Evolutionary conservation across 768 basidiomycete genomes (phyloP).

Genomic region (Pholiota molesta): DNA sequence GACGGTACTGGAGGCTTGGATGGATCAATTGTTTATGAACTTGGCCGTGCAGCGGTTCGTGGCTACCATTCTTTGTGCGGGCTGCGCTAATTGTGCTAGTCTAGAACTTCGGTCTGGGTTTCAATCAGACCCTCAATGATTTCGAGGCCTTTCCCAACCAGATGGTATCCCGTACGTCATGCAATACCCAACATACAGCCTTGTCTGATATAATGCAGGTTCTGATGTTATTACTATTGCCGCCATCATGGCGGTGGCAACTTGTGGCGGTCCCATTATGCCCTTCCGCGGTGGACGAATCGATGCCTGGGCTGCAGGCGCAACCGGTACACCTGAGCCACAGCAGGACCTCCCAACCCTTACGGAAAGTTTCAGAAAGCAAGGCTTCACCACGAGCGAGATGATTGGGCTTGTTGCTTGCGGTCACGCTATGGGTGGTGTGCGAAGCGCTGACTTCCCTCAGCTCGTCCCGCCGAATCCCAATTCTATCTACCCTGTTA

Average conservation of each 20-base stretch:
- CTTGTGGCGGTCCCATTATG: conserved; percentile 60
- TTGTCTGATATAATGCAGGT: conserved; percentile 28
- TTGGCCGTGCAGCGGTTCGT: conserved; percentile 42
- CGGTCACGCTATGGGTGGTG: conserved; percentile 54
- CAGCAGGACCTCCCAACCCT: conserved; percentile 42
- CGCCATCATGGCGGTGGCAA: conserved; percentile 50
- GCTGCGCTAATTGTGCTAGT: neutral
- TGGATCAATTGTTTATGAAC: conserved; percentile 51
- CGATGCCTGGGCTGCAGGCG: conserved; percentile 23
- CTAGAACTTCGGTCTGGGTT: conserved; percentile 52
- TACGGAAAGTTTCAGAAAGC: conserved; percentile 40
- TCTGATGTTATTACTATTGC: conserved; percentile 58
- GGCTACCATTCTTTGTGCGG: neutral
- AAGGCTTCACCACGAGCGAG: conserved; percentile 46
- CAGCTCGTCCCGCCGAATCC: conserved; percentile 39
- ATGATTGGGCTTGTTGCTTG: conserved; percentile 56
- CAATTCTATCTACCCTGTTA: conserved; percentile 29
- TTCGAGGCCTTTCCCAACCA: conserved; percentile 45
- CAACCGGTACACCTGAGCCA: conserved; percentile 46
- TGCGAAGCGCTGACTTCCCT: conserved; percentile 49
- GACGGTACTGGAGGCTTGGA: conserved; percentile 54
- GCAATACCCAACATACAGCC: conserved; percentile 30
- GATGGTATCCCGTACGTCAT: conserved; percentile 50
- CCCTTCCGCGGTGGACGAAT: conserved; percentile 68
- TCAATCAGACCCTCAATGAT: conserved; percentile 44